Evolutionary conservation across 345 rosid genomes (phyloP).

Genomic region (Citrus australasica): DNA sequence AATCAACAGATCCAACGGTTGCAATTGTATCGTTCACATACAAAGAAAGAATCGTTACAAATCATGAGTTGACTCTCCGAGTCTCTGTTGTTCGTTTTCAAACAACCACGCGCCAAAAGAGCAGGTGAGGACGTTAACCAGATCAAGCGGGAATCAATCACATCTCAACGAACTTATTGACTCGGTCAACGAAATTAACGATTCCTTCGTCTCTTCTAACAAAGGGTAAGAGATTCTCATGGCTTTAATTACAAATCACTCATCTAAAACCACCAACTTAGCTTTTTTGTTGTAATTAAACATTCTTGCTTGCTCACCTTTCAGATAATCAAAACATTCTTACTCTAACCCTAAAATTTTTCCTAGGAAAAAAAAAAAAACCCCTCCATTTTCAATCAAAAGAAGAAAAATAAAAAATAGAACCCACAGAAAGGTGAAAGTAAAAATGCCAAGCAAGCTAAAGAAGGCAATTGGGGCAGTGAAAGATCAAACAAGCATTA

Average conservation of each 20-base stretch:
- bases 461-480: constrained; percentile 83
- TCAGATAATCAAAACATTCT: neutral
- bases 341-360: neutral
- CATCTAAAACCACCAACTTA: neutral
- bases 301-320: neutral
- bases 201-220: neutral
- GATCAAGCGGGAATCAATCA: neutral
- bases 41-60: too few relatives aligned
- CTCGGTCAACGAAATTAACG: neutral
- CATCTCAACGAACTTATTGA: neutral
- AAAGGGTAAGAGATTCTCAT: neutral
- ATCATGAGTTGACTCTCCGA: too few relatives aligned
- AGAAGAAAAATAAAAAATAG: too few relatives aligned
- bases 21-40: too few relatives aligned
- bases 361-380: neutral
- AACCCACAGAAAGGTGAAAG: neutral
- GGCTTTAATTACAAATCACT: neutral
- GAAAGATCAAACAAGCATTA: constrained; percentile 88
- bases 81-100: too few relatives aligned
- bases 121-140: neutral
- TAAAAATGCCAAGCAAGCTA: constrained; percentile 75
- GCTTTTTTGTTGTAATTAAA: neutral
- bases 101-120: too few relatives aligned
- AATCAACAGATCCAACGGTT: too few relatives aligned
- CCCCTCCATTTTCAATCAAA: neutral